Evolutionary conservation across 257 asterid genomes (phyloP).

Genomic region (Capsicum baccatum): DNA sequence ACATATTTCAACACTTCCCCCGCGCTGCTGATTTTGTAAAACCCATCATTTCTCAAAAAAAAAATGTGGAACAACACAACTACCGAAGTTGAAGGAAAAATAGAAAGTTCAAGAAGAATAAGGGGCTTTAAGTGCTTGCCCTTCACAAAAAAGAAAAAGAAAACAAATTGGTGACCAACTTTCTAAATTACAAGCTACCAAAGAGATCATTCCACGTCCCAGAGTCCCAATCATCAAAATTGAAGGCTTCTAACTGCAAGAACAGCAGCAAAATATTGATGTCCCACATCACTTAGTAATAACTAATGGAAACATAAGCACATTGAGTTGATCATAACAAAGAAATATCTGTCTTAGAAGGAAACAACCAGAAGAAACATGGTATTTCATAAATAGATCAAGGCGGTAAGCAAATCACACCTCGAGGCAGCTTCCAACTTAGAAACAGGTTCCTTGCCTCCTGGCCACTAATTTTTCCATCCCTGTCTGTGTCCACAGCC

Average conservation of each 20-base stretch:
- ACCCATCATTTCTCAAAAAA: slow-evolving; percentile 6
- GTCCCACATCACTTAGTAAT: background rate
- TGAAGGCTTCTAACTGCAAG: background rate
- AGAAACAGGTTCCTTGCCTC: slow-evolving; percentile 94
- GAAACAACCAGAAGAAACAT: background rate
- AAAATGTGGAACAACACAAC: background rate
- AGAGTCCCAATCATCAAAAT: slow-evolving; percentile 22
- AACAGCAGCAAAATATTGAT: background rate
- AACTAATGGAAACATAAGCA: background rate
- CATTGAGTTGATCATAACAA: background rate
- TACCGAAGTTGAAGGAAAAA: background rate
- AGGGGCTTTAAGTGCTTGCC: background rate
- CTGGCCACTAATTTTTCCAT: slow-evolving; percentile 92
- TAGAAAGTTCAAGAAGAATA: background rate
- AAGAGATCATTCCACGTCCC: slow-evolving; percentile 16
- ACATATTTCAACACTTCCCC: background rate
- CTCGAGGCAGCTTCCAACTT: slow-evolving; percentile 96
- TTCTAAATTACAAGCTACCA: background rate
- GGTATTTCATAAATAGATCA: slow-evolving; percentile 25
- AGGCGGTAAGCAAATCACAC: slow-evolving; percentile 40
- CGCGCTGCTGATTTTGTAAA: background rate
- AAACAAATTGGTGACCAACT: slow-evolving; percentile 7
- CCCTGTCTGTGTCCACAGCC: slow-evolving; percentile 90
- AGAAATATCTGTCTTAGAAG: slow-evolving; percentile 72
- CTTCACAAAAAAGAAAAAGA: slow-evolving; percentile 12